Base-by-base conservation (phyloP, 2,329 filamentous ascomycete genomes). In the Ustulina deusta region DNA sequence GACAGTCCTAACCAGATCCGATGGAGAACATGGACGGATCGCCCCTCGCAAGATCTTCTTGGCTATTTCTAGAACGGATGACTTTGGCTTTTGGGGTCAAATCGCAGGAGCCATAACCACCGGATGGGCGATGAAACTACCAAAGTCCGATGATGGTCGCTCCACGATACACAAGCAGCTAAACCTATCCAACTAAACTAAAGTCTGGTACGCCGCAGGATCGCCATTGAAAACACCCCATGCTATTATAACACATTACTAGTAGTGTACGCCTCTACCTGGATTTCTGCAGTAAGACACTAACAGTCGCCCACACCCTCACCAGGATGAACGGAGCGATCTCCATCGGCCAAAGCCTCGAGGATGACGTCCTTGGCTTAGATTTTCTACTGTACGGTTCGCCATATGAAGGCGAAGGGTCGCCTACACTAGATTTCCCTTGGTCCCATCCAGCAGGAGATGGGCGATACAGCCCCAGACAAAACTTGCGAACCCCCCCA, bases 291-390 rank as follows among this genome's bases (percentile, higher is more conserved):
- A 13, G 25, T n/a, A 10, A 20, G 20, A 15, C 6, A n/a, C 32
- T 38, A n/a, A 20, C 15, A 56, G 22, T 22, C 15, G n/a, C 34
- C 42, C 52, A n/a, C 17, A 22, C 27, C 3, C 34, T 40, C 17
- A 20, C 27, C 46, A 67, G 52, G 59, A 69, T 69, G 64, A 46
- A 59, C 20, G 32, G 54, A 55, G 34, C 52, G 29, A 32, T 56
- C n/a, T 38, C 38, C 29, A 46, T 61, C 34, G 38, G 32, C 27
- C 60, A 52, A 32, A 60, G 32, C 34, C 38, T 42, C 29, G 56
- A 54, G 1, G 40, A 51, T 7, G 61, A 67, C 46, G 6, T 17
- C 22, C 44, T 40, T 22, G 34, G 13, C 17, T 15, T 59, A 32
- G 20, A 38, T 34, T 13, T 55, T 2, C 22, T 57, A 49, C 32